Conservation (phyloP, 2,329 filamentous ascomycete genomes). For the Bimuria novae-zelandiae region DNA sequence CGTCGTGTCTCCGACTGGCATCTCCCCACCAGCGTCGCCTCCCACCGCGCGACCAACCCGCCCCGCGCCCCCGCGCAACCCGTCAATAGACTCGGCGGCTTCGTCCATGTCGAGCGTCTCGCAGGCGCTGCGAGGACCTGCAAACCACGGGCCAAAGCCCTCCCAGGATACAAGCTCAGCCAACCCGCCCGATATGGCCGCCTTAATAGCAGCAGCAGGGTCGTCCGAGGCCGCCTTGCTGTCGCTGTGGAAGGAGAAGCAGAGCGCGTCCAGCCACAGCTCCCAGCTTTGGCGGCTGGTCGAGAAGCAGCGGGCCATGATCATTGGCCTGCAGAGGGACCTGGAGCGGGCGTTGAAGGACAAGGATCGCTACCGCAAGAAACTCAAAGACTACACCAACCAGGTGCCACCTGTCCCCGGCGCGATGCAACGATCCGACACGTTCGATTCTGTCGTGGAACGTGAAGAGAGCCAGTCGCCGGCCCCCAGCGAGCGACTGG, state of each 20-base stretch:
- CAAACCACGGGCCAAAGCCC: conserved; percentile 61
- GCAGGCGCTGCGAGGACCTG: conserved; percentile 57
- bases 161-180: conserved; percentile 58
- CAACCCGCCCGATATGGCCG: conserved; percentile 75
- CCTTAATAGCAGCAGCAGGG: conserved; percentile 80
- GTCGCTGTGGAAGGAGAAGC: conserved; percentile 88
- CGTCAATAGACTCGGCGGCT: conserved; percentile 92
- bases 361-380: conserved; percentile 91
- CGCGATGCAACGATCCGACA: conserved; percentile 41
- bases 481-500: conserved; percentile 37
- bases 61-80: conserved; percentile 65
- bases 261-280: conserved; percentile 86
- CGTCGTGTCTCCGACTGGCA: conserved; percentile 33
- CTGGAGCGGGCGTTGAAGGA: conserved; percentile 89
- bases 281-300: conserved; percentile 92
- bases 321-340: conserved; percentile 91
- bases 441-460: conserved; percentile 39
- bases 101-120: conserved; percentile 59
- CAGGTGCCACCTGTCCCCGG: conserved; percentile 48
- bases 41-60: conserved; percentile 40
- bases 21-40: conserved; percentile 44
- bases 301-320: conserved; percentile 94
- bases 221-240: conserved; percentile 88
- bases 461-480: conserved; percentile 47
- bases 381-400: conserved; percentile 74